Conservation (phyloP, 1,284 basidiomycete genomes). For the Limonomyces culmigenus region DNA sequence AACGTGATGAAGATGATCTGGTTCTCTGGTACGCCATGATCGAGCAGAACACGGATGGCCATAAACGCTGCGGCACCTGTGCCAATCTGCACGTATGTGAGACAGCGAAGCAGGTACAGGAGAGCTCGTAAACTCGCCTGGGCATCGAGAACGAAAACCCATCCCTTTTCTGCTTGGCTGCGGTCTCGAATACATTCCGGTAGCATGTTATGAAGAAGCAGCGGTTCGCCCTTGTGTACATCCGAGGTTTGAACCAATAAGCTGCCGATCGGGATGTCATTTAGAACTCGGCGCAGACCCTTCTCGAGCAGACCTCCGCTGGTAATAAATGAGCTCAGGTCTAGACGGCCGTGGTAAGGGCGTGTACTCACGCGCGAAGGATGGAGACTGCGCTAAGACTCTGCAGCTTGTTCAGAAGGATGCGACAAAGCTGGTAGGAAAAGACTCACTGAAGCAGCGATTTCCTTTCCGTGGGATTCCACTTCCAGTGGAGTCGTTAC, state of each 20-base stretch:
- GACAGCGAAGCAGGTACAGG: not conserved
- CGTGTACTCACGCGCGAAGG: constrained; percentile 48
- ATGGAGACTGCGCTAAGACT: constrained; percentile 74
- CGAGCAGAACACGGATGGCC: constrained; percentile 89
- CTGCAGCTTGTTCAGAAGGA: too few species aligned
- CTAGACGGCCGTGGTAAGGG: not conserved
- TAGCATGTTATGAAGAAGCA: constrained; percentile 71
- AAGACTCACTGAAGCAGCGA: constrained; percentile 32
- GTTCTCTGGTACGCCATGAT: constrained; percentile 81
- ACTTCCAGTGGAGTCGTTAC: constrained; percentile 57
- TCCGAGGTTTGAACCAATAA: constrained; percentile 88
- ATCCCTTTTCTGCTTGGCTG: constrained; percentile 47
- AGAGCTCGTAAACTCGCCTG: constrained; percentile 48
- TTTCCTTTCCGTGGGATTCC: constrained; percentile 41
- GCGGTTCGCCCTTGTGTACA: constrained; percentile 69
- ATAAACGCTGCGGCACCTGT: constrained; percentile 92
- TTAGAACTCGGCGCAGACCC: constrained; percentile 79
- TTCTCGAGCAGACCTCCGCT: constrained; percentile 83
- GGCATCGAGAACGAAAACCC: constrained; percentile 85
- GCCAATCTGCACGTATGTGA: constrained; percentile 45
- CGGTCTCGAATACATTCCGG: constrained; percentile 56
- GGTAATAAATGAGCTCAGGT: constrained; percentile 1
- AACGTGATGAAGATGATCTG: constrained; percentile 82
- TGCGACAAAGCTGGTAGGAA: too few species aligned
- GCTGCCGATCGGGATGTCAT: constrained; percentile 77